Percentiles rank a stretch among this genome's conserved stretches.
These are phyloP conservation scores for Metschnikowia sp. DNA, from an alignment of 805 yeast genomes.

Conservation along the genomic window DNA sequence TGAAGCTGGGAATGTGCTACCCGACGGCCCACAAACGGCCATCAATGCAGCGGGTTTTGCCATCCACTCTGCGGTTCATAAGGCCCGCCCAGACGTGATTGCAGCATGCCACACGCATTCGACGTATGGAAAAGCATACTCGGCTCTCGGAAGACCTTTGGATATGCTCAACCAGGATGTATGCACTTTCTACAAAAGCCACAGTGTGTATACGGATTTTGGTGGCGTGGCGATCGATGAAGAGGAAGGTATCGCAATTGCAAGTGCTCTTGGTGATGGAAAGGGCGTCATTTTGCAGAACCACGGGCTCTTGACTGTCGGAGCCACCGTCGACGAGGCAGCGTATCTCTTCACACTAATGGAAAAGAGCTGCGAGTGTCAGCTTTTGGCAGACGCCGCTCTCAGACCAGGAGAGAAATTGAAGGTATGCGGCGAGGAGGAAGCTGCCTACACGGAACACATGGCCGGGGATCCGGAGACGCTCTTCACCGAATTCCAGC, in stretches of 20 bases:
- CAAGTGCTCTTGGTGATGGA: slow-evolving; percentile 57
- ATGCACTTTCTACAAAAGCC: slow-evolving; percentile 62
- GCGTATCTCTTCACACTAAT: slow-evolving; percentile 60
- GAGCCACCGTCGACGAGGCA: slow-evolving; percentile 70
- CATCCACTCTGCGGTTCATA: slow-evolving; percentile 65
- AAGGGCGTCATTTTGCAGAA: slow-evolving; percentile 61
- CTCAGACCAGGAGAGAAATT: slow-evolving; percentile 36
- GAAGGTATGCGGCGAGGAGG: slow-evolving; percentile 53
- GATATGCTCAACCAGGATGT: slow-evolving; percentile 82
- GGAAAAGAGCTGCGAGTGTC: slow-evolving; percentile 67
- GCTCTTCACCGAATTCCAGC: slow-evolving; percentile 69
- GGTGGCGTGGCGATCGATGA: slow-evolving; percentile 77
- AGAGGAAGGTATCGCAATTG: slow-evolving; percentile 61
- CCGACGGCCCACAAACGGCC: slow-evolving; percentile 53
- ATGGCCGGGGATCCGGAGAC: slow-evolving; percentile 64
- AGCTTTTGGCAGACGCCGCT: slow-evolving; percentile 58
- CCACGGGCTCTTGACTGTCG: slow-evolving; percentile 72
- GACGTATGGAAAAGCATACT: slow-evolving; percentile 59
- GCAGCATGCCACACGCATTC: slow-evolving; percentile 76
- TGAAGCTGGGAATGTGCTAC: slow-evolving; percentile 56
- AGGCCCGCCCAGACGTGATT: slow-evolving; percentile 64
- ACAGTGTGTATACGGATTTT: slow-evolving; percentile 62
- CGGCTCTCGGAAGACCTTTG: slow-evolving; percentile 60
- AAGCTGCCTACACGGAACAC: slow-evolving; percentile 62
- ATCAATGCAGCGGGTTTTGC: slow-evolving; percentile 69